Conservation (phyloP, 352 stramenopile species). For the Globisporangium sylvaticum region DNA sequence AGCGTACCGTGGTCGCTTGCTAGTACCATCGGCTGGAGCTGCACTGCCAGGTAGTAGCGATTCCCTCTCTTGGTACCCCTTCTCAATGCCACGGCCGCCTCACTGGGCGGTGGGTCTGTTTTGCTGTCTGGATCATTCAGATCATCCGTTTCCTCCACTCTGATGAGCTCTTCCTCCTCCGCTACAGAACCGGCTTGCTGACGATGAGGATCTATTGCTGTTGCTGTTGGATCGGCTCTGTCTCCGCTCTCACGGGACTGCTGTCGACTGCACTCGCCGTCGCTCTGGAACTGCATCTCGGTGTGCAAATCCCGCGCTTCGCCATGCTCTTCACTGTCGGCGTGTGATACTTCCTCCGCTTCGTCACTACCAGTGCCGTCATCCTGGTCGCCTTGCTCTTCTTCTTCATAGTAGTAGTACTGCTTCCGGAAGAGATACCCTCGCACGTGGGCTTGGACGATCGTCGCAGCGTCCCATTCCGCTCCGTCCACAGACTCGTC, state of each 20-base stretch:
- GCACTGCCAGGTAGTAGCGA: not conserved
- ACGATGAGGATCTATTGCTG: not conserved
- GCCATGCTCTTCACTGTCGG: not conserved
- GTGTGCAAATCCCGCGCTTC: constrained; percentile 7
- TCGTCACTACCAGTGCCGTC: not conserved
- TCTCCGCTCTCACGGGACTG: not conserved
- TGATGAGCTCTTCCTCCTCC: not conserved
- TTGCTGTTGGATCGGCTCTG: not conserved
- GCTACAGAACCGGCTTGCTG: too few relatives aligned
- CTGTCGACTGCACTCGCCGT: not conserved
- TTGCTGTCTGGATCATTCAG: not conserved
- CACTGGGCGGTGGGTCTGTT: not conserved
- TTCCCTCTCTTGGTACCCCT: not conserved
- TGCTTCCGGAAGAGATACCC: constrained; percentile 17
- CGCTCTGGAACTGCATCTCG: constrained; percentile 13
- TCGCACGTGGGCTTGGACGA: constrained; percentile 15
- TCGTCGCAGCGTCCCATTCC: not conserved
- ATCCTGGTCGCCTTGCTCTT: not conserved
- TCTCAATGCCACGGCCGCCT: not conserved
- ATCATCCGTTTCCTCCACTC: not conserved
- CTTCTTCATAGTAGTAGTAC: constrained; percentile 5
- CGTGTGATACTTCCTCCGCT: not conserved
- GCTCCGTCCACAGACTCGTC: not conserved
- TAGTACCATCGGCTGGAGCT: not conserved
- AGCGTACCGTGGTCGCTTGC: not conserved